Base-by-base conservation (phyloP, 2,329 filamentous ascomycete genomes). In the Cladosporium sp. region DNA sequence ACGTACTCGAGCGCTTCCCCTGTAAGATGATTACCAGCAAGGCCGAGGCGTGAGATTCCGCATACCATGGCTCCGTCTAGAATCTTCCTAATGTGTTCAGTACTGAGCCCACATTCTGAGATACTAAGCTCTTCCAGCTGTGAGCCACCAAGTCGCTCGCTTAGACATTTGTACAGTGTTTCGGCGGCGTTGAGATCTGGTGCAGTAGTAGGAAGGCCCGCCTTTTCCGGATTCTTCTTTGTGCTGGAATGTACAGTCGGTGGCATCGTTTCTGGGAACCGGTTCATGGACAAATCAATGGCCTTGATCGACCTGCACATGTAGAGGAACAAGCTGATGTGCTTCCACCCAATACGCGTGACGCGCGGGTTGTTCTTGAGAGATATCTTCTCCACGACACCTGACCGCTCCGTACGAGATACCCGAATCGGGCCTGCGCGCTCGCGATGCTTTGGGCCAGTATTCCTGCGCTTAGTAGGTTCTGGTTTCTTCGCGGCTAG, bases 331-430 rank as follows among this genome's bases (percentile, higher is more conserved):
- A 97, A 82, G 49, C 90, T 90, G 65, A 98, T 88, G 75, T 98
- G 88, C 72, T 90, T 93, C 95, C 95, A 99, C 18, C 94, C 95
- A 69, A 96, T 90, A 0, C 84, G 83, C 0, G 92, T 91, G 67
- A 98, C 89, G 73, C 93, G 94, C 1, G 83, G 79, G 75, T 98
- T 98, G 78, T 96, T 92, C 79, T 96, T 97, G 50, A 99, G 79
- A 1, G 92, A 90, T 7, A 99, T 80, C 68, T 92, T 91, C 79
- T 97, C 93, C 5, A 98, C 87, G 1, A 96, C 88, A 18, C 93
- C 93, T 57, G 87, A 86, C 61, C 86, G 83, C 2, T 83, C 79
- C 14, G 70, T 64, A 66, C 69, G 74, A 66, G 52, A 62, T 55
- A 12, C 18, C 50, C 60, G 67, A 11, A 53, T 23, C 18, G 67